A percentile compares a stretch with the other conserved stretches of the same genome.
Evolutionary conservation across 2,329 filamentous ascomycete genomes (phyloP).

Genomic region (Cylindrodendrum hubeiense): DNA sequence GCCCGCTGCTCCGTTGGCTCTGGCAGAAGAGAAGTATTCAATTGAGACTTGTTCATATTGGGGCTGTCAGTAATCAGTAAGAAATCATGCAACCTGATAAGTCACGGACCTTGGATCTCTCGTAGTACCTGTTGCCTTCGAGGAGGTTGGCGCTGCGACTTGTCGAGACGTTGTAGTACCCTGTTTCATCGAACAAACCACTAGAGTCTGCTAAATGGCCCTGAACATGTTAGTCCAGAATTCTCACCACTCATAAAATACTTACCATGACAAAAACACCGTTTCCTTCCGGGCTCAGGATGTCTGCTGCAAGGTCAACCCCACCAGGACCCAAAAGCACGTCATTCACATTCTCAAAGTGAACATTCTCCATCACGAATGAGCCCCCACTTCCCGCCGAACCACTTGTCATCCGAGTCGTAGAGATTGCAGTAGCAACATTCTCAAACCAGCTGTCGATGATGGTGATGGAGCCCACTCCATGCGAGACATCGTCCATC

Average conservation of each 20-base stretch:
- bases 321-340: conserved; percentile 38
- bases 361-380: conserved; percentile 62
- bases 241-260: accelerated
- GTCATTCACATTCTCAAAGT: conserved; percentile 51
- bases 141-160: conserved; percentile 59
- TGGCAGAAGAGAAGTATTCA: conserved; percentile 76
- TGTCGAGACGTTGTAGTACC: conserved; percentile 34
- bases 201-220: conserved; percentile 41
- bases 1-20: conserved; percentile 63
- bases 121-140: conserved; percentile 69
- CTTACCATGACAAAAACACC: conserved; percentile 46
- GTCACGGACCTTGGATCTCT: conserved; percentile 70
- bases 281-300: conserved; percentile 18
- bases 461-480: conserved; percentile 80
- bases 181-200: conserved; percentile 39
- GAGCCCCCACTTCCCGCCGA: conserved; percentile 55
- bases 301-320: conserved; percentile 30
- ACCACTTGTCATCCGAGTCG: conserved; percentile 59
- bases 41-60: conserved; percentile 74
- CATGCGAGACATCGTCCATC: conserved; percentile 65
- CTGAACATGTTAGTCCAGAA: conserved; percentile 31
- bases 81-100: neutral
- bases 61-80: conserved; percentile 58
- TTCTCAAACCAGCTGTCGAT: conserved; percentile 79
- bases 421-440: conserved; percentile 76